phyloP scores from a whole-genome alignment of 2,329 filamentous ascomycete genomes.

The Claviceps maximensis region DNA sequence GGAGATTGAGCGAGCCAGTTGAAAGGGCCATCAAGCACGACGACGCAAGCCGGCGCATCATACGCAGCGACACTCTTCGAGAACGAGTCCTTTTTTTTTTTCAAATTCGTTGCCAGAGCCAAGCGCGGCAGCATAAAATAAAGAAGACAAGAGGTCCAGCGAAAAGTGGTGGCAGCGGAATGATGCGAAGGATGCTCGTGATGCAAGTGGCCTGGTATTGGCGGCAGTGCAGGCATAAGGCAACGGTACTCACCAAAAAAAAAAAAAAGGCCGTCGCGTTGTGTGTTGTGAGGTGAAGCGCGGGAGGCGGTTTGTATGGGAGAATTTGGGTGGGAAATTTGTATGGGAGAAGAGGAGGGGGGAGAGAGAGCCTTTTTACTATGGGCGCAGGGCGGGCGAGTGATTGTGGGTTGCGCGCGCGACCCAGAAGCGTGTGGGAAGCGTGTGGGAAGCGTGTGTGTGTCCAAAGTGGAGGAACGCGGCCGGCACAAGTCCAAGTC shows the following conservation, averaged over 20 bases:
- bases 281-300: constrained; percentile 30
- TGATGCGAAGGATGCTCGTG: constrained; percentile 1
- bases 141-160: no score
- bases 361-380: constrained; percentile 48
- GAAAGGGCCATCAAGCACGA: constrained; percentile 3
- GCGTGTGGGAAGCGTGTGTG: constrained; percentile 5
- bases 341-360: constrained; percentile 47
- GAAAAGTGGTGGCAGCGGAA: neutral
- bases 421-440: constrained; percentile 16
- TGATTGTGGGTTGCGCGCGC: constrained; percentile 40
- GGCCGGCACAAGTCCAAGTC: constrained; percentile 9
- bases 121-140: no score
- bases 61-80: no score
- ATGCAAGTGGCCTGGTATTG: constrained; percentile 22
- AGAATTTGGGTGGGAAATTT: constrained; percentile 43
- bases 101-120: no score
- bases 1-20: neutral
- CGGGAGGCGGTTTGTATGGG: constrained; percentile 33
- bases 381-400: constrained; percentile 31
- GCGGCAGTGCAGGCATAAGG: constrained; percentile 10
- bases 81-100: no score
- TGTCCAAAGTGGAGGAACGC: constrained; percentile 16
- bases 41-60: no score
- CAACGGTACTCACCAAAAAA: constrained; percentile 41
- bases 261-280: constrained; percentile 12